Conservation (phyloP, 129 eudicot genomes). For the Scalesia atractyloides region DNA sequence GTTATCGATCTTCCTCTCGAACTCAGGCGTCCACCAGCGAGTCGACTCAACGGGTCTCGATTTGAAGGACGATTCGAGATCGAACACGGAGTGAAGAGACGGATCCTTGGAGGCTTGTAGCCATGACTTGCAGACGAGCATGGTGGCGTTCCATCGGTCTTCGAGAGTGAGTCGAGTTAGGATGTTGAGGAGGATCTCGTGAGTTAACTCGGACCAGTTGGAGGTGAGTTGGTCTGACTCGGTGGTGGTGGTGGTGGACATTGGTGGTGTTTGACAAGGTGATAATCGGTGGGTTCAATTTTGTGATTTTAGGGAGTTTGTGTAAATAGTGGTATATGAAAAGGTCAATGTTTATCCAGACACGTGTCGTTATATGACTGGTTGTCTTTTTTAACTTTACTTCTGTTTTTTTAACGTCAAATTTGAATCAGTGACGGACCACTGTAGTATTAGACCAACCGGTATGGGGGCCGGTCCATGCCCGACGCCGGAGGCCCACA, state of each 20-base stretch:
- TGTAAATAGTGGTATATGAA: background rate
- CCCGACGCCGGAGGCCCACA: too few relatives aligned
- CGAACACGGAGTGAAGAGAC: constrained; percentile 61
- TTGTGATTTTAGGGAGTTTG: background rate
- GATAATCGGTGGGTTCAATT: background rate
- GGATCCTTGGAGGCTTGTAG: constrained; percentile 69
- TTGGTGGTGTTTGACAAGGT: constrained; percentile 20
- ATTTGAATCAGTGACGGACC: too few relatives aligned
- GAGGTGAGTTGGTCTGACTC: constrained; percentile 38
- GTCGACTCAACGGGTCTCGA: constrained; percentile 52
- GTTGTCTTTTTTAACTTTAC: background rate
- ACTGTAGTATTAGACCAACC: too few relatives aligned
- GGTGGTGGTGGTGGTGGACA: constrained; percentile 41
- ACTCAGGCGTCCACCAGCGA: constrained; percentile 68
- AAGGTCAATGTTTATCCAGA: constrained; percentile 16
- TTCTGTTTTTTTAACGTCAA: too few relatives aligned
- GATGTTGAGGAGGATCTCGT: constrained; percentile 80
- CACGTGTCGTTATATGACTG: constrained; percentile 12
- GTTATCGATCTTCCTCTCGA: constrained; percentile 62
- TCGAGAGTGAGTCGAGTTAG: constrained; percentile 65
- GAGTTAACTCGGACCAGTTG: constrained; percentile 87
- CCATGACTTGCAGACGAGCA: constrained; percentile 92
- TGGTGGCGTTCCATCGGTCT: constrained; percentile 64
- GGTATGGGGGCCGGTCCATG: too few relatives aligned
- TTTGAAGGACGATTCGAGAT: constrained; percentile 63